Base-by-base conservation (phyloP, 805 yeast genomes). In the Candida sphagnicola region DNA sequence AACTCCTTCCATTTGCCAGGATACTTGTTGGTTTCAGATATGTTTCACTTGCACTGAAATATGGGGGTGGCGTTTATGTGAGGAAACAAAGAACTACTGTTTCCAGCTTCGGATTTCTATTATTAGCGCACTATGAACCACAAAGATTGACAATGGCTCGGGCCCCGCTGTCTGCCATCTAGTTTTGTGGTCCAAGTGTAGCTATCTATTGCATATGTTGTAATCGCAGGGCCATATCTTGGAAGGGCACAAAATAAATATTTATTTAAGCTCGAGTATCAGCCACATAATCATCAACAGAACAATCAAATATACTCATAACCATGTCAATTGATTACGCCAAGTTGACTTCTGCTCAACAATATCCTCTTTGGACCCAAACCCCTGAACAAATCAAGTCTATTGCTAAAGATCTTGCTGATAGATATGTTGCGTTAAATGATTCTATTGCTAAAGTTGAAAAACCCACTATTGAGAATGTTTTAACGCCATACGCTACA, bases 311-410 rank as follows among this genome's bases (percentile, higher is more conserved):
- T n/a, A 10, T 11, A 31, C 16, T 6, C n/a, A 10, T 19, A 17
- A 41, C 34, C 11, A 44, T 48, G 49, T 28, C 49, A 32, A 40
- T 43, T 31, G 53, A 48, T 35, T 48, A 36, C 31, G 18, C 41
- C 21, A 17, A 31, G 25, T 33, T 46, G 16, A 33, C 40, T 17
- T 18, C 30, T 1, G 28, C 28, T 4, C 44, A 48, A 23, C 26
- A 34, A 5, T 45, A 28, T 28, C 82, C 85, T 11, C 40, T 49
- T 17, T 85, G 95, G 95, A 59, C 66, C 15, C 74, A 70, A 47
- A 68, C 85, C 4, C 74, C 86, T 1, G 74, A 66, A 12, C 61
- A 70, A 13, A 67, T 84, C 36, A 28, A 61, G 6, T 37, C 50
- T 2, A 56, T 62, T 26, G 74, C 84, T 2, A 63, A 73, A 12